Base-by-base conservation (phyloP, 495 filamentous ascomycete species). In the Podospora comata region DNA sequence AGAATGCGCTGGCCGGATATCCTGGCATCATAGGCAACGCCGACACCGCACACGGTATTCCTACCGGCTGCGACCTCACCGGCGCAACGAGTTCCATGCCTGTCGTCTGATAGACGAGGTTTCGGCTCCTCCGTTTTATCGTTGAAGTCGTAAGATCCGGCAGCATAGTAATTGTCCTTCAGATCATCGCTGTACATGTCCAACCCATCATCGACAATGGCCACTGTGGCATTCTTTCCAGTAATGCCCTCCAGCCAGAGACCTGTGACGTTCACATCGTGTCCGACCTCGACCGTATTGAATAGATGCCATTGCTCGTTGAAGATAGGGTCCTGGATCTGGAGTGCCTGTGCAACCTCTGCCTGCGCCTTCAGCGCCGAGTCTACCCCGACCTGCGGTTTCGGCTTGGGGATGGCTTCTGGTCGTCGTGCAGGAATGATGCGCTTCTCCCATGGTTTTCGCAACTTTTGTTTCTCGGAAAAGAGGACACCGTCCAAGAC, bases 141-240 rank as follows among this genome's bases (percentile, higher is more conserved):
- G 73, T 99, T 99, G 80, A 96, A 99, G 79, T 99, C 95, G 73
- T 90, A 99, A 16, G 93, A 97, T 28, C 95, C 95, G 39, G 86
- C 87, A 6, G 92, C 89, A 76, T 95, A 97, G 79, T 97, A 89
- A 72, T 99, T 99, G 64, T 86, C 90, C 73, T 91, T 94, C 27
- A 99, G 79, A 76, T 99, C 95, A 16, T 94, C 87, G 81, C 93
- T 97, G 79, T 99, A 90, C 92, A 99, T 95, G 73, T 99, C 95
- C 70, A 99, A 78, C 1, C 95, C 95, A 79, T 99, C 95, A 72
- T 99, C 95, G 9, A 99, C 92, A 73, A 99, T 93, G 54, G 94
- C 93, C 4, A 95, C 92, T 1, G 90, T 95, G 11, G 91, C 85
- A 70, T 95, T 95, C 71, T 92, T 85, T 28, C 95, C 95, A 0